These are phyloP conservation scores for Juncus inflexus DNA, from an alignment of 176 grass and related monocot genomes.

Conservation along the genomic window DNA sequence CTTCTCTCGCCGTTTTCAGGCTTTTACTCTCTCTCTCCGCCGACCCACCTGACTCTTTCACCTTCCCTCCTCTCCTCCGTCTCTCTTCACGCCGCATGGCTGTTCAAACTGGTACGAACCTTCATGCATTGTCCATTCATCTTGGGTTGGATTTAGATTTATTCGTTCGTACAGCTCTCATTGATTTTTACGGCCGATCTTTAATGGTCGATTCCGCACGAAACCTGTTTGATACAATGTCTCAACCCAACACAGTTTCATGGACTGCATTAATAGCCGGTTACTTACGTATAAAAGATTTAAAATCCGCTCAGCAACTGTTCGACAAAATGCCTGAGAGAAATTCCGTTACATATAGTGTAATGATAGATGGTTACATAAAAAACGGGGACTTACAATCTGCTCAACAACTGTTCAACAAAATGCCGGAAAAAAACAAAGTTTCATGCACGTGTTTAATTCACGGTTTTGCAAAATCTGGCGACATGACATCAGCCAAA, in stretches of 20 bases:
- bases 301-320: conserved; percentile 32
- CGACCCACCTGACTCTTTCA: conserved; percentile 54
- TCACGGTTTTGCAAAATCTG: conserved; percentile 59
- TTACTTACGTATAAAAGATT: conserved; percentile 36
- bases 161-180: conserved; percentile 66
- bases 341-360: conserved; percentile 71
- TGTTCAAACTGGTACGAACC: conserved; percentile 25
- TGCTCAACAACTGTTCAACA: conserved; percentile 49
- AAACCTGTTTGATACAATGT: conserved; percentile 54
- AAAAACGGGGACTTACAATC: conserved; percentile 52
- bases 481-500: conserved; percentile 50
- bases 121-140: conserved; percentile 48
- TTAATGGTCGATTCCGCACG: conserved; percentile 23
- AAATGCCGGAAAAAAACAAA: conserved; percentile 58
- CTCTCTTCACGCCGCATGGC: conserved; percentile 35
- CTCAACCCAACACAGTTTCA: conserved; percentile 41
- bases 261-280: conserved; percentile 59
- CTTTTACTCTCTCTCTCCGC: conserved; percentile 29
- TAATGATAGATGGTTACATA: conserved; percentile 62
- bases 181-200: conserved; percentile 73
- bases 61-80: conserved; percentile 56
- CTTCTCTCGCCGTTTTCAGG: conserved; percentile 53
- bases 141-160: conserved; percentile 58
- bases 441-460: conserved; percentile 61
- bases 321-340: conserved; percentile 57